phyloP scores from a whole-genome alignment of 2,329 filamentous ascomycete genomes.

The Aspergillus jensenii region DNA sequence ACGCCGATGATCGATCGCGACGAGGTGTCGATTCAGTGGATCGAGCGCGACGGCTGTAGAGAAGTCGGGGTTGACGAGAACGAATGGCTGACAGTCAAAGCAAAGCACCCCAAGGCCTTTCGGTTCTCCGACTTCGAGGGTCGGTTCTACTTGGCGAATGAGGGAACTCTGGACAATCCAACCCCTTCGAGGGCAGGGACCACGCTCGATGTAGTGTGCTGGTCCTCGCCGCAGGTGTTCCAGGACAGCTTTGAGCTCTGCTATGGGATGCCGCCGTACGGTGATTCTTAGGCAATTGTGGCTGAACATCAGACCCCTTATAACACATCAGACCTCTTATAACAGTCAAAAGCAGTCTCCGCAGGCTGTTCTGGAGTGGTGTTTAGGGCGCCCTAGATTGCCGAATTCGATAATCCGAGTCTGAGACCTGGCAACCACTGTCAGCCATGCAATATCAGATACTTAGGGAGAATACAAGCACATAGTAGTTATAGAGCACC shows the following conservation, averaged over 20 bases:
- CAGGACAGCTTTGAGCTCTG: slow-evolving; percentile 8
- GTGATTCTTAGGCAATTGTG: background rate
- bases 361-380: too few relatives aligned
- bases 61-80: background rate
- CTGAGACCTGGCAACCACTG: too few relatives aligned
- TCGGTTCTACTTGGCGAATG: slow-evolving; percentile 3
- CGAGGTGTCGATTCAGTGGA: background rate
- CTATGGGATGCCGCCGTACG: background rate
- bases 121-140: background rate
- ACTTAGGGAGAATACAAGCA: too few relatives aligned
- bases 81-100: background rate
- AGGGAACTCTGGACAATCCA: background rate
- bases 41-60: background rate
- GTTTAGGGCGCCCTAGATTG: too few relatives aligned
- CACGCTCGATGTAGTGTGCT: background rate
- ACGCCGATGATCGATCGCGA: background rate
- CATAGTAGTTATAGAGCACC: too few relatives aligned
- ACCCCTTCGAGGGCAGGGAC: background rate
- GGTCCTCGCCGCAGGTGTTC: background rate
- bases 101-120: background rate
- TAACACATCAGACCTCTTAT: too few relatives aligned
- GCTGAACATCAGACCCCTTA: too few relatives aligned
- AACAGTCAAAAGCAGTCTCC: too few relatives aligned
- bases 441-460: too few relatives aligned
- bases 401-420: too few relatives aligned